phyloP scores from a whole-genome alignment of 1,284 basidiomycete species.

The Ganoderma sinense region DNA sequence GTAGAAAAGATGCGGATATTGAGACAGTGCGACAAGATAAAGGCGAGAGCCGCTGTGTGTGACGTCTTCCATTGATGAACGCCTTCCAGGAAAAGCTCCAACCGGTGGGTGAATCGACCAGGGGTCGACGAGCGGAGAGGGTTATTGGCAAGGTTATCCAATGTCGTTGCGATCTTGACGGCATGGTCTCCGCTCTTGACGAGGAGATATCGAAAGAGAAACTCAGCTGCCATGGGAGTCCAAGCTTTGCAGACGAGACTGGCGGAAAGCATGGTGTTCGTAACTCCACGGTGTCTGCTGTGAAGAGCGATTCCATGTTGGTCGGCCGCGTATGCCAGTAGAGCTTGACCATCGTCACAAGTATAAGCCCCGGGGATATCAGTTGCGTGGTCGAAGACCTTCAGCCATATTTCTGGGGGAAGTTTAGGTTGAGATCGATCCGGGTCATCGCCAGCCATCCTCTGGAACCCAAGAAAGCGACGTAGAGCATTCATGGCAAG shows the following conservation, averaged over 20 bases:
- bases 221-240: slow-evolving; percentile 34
- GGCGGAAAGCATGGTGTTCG: slow-evolving; percentile 39
- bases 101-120: slow-evolving; percentile 34
- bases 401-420: slow-evolving; percentile 43
- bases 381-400: slow-evolving; percentile 40
- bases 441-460: background rate
- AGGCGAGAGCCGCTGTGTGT: slow-evolving; percentile 36
- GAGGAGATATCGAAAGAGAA: slow-evolving; percentile 42
- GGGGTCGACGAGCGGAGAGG: background rate
- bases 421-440: slow-evolving; percentile 1
- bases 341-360: slow-evolving; percentile 34
- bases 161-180: slow-evolving; percentile 29
- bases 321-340: slow-evolving; percentile 42
- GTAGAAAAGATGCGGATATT: slow-evolving; percentile 44
- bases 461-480: background rate
- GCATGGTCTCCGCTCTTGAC: slow-evolving; percentile 41
- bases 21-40: slow-evolving; percentile 38
- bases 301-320: slow-evolving; percentile 40
- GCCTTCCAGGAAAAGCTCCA: slow-evolving; percentile 43
- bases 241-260: slow-evolving; percentile 42
- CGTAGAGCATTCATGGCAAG: background rate
- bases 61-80: slow-evolving; percentile 38
- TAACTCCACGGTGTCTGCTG: slow-evolving; percentile 37
- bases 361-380: slow-evolving; percentile 42
- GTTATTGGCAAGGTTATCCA: slow-evolving; percentile 17